These are phyloP conservation scores for Sporothrix humicola DNA, from an alignment of 2,329 filamentous ascomycete species.

Conservation along the genomic window DNA sequence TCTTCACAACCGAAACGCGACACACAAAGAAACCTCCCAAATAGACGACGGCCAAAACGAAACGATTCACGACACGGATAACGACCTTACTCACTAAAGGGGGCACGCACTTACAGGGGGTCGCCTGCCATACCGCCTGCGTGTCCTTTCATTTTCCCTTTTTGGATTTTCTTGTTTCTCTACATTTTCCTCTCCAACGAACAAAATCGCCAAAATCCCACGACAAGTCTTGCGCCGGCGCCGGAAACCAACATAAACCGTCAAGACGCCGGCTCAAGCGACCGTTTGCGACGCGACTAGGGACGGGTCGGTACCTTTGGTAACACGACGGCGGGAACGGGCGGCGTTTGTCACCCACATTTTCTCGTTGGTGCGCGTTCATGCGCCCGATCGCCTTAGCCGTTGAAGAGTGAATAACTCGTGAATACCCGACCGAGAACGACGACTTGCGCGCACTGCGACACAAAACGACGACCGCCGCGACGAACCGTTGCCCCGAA, in stretches of 20 bases:
- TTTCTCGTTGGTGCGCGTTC: constrained; percentile 13
- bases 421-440: not conserved
- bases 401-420: not conserved
- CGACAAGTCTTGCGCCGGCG: constrained; percentile 21
- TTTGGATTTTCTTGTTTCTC: not conserved
- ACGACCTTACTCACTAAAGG: constrained; percentile 1
- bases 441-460: constrained; percentile 1
- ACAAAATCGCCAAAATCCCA: not conserved
- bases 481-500: not conserved
- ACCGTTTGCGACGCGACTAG: constrained; percentile 15
- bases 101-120: constrained; percentile 27
- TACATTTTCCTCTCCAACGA: not conserved
- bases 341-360: not conserved
- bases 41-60: constrained; percentile 21
- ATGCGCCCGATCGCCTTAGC: constrained; percentile 23
- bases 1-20: not conserved
- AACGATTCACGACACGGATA: constrained; percentile 27
- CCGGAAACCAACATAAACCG: constrained; percentile 4
- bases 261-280: not conserved
- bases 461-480: not conserved
- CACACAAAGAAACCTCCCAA: not conserved
- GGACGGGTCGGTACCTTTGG: not conserved
- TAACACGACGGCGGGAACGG: constrained; percentile 6
- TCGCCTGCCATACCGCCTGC: constrained; percentile 16
- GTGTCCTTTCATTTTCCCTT: constrained; percentile 24